phyloP scores from a whole-genome alignment of 129 eudicot genomes.

The Logfia minima region DNA sequence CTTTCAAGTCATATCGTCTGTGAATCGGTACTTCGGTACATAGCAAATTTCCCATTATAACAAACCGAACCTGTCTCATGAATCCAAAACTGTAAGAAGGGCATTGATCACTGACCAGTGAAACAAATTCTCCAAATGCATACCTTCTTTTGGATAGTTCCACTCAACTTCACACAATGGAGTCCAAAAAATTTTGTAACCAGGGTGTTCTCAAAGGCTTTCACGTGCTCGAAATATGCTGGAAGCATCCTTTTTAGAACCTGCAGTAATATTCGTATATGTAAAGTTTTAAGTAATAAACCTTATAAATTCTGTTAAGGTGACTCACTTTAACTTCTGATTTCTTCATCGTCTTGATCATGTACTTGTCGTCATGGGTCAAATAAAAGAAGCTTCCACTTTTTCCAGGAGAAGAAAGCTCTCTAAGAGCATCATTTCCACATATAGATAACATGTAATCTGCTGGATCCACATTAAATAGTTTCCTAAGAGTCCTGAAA shows the following conservation, averaged over 20 bases:
- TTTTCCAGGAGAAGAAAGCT: constrained; percentile 98
- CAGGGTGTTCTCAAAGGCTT: constrained; percentile 71
- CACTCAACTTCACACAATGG: constrained; percentile 90
- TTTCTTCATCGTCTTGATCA: constrained; percentile 96
- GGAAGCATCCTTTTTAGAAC: constrained; percentile 93
- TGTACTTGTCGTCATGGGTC: constrained; percentile 86
- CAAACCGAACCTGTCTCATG: constrained; percentile 72
- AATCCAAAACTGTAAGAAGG: constrained; percentile 10
- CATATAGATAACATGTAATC: constrained; percentile 96
- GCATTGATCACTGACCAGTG: background rate
- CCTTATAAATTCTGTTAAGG: background rate
- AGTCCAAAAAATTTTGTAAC: constrained; percentile 84
- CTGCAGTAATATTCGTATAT: constrained; percentile 32
- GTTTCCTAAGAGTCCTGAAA: constrained; percentile 79
- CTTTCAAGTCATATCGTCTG: constrained; percentile 87
- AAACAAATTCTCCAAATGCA: constrained; percentile 22
- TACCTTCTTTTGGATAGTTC: constrained; percentile 90
- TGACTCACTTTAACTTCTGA: constrained; percentile 84
- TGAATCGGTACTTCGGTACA: constrained; percentile 74
- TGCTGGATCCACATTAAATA: constrained; percentile 93
- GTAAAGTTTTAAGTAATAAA: background rate
- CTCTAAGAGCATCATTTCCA: constrained; percentile 93
- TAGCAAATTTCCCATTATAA: constrained; percentile 86
- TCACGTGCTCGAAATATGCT: constrained; percentile 76
- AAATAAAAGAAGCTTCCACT: constrained; percentile 96